phyloP scores from a whole-genome alignment of 179 eudicot species.

The Silene vulgaris region DNA sequence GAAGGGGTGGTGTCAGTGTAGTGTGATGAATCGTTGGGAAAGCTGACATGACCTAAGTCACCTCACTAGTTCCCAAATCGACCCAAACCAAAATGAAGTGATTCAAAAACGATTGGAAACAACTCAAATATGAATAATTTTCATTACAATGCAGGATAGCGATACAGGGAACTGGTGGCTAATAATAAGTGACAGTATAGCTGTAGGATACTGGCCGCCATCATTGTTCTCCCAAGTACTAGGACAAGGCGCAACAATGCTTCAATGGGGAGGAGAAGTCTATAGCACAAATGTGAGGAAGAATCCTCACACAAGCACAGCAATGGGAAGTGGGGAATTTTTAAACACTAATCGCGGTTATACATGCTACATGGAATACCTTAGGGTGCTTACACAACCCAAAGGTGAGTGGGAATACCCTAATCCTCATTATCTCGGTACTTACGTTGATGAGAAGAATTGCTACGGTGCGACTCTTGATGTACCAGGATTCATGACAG shows the following conservation, averaged over 20 bases:
- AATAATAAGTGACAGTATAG: conserved; percentile 18
- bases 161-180: conserved; percentile 58
- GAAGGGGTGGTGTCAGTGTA: too few relatives aligned
- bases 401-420: conserved; percentile 34
- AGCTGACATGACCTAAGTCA: too few relatives aligned
- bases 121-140: not conserved
- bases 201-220: conserved; percentile 63
- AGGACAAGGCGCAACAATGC: conserved; percentile 27
- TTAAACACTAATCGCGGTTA: conserved; percentile 8
- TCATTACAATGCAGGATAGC: conserved; percentile 36
- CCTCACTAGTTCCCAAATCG: too few relatives aligned
- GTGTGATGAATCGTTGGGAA: too few relatives aligned
- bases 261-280: conserved; percentile 69
- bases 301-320: conserved; percentile 52
- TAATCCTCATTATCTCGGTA: conserved; percentile 33
- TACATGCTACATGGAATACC: conserved; percentile 35
- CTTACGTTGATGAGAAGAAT: conserved; percentile 34
- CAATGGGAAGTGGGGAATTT: conserved; percentile 51
- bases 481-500: conserved; percentile 31
- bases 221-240: conserved; percentile 27
- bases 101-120: too few relatives aligned
- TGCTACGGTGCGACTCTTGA: conserved; percentile 38
- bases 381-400: conserved; percentile 31
- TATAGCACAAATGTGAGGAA: conserved; percentile 42
- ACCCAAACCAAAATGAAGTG: too few relatives aligned